Conservation (phyloP, 78 protist genomes). For the Tieghemostelium lacteum region DNA sequence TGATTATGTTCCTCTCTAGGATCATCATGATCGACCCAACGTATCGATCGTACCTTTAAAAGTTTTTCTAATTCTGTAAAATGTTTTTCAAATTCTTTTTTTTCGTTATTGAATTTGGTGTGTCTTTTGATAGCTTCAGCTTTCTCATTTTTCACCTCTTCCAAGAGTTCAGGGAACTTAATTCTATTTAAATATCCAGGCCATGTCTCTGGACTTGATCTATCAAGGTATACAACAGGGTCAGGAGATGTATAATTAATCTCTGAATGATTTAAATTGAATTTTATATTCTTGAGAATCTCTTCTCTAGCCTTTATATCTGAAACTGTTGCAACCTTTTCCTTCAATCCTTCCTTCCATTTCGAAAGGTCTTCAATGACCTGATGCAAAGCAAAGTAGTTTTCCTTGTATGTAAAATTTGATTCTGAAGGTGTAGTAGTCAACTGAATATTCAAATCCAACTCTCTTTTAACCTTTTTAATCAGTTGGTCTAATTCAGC, state of each 20-base stretch:
- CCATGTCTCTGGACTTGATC: constrained; percentile 61
- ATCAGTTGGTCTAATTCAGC: constrained; percentile 11
- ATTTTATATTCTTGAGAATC: background rate
- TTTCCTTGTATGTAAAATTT: constrained; percentile 37
- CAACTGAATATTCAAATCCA: background rate
- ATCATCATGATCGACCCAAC: constrained; percentile 32
- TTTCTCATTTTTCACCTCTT: background rate
- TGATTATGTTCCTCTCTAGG: constrained; percentile 58
- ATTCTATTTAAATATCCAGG: constrained; percentile 1
- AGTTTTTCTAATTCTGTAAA: constrained; percentile 1
- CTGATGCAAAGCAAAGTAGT: constrained; percentile 8
- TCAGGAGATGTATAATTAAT: constrained; percentile 41
- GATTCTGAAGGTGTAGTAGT: constrained; percentile 6
- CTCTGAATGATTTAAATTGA: constrained; percentile 16
- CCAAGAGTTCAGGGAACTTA: background rate
- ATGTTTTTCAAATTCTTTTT: constrained; percentile 11
- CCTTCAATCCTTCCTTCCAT: background rate
- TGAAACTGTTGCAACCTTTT: background rate
- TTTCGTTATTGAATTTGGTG: constrained; percentile 2
- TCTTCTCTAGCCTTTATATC: too few species aligned
- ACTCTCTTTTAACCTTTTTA: constrained; percentile 31
- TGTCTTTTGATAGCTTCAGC: background rate
- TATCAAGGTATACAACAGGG: constrained; percentile 28
- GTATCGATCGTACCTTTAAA: constrained; percentile 7
- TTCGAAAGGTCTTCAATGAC: background rate